Percentiles rank a stretch among this genome's conserved stretches.
phyloP scores from a whole-genome alignment of 352 stramenopile genomes.

The Phytophthora fragariae region DNA sequence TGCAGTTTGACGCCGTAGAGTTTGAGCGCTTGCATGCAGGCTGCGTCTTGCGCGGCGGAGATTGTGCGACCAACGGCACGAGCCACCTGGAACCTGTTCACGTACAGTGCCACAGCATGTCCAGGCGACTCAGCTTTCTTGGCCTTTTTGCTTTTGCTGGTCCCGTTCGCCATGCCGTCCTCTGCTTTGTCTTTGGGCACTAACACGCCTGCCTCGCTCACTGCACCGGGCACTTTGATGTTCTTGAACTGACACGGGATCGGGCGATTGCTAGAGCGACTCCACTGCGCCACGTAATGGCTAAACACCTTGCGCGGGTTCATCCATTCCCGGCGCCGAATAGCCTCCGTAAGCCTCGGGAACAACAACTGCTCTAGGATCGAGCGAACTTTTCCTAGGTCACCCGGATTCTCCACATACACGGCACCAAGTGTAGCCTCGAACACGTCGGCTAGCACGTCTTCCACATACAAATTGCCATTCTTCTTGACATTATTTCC shows the following conservation, averaged over 20 bases:
- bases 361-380: conserved; percentile 76
- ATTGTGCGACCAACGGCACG: conserved; percentile 74
- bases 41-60: conserved; percentile 70
- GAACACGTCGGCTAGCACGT: conserved; percentile 85
- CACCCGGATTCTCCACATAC: conserved; percentile 73
- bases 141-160: conserved; percentile 36
- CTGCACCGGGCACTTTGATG: conserved; percentile 35
- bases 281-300: conserved; percentile 73
- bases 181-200: conserved; percentile 33
- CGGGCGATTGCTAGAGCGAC: conserved; percentile 28
- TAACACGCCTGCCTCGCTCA: conserved; percentile 24
- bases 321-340: conserved; percentile 86
- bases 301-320: conserved; percentile 74
- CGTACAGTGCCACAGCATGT: conserved; percentile 73
- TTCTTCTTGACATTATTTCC: conserved; percentile 66
- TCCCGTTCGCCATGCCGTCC: conserved; percentile 12
- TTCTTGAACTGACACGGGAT: conserved; percentile 67
- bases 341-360: conserved; percentile 73
- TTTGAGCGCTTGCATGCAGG: conserved; percentile 67
- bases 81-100: conserved; percentile 71
- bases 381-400: conserved; percentile 63
- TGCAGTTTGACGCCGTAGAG: conserved; percentile 70
- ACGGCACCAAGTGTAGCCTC: conserved; percentile 81
- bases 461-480: conserved; percentile 72
- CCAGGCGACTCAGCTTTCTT: conserved; percentile 28